Evolutionary conservation across 148 eudicot genomes (phyloP), one percentile per base, ranked within the genome.

Genomic region (Cornus florida): DNA sequence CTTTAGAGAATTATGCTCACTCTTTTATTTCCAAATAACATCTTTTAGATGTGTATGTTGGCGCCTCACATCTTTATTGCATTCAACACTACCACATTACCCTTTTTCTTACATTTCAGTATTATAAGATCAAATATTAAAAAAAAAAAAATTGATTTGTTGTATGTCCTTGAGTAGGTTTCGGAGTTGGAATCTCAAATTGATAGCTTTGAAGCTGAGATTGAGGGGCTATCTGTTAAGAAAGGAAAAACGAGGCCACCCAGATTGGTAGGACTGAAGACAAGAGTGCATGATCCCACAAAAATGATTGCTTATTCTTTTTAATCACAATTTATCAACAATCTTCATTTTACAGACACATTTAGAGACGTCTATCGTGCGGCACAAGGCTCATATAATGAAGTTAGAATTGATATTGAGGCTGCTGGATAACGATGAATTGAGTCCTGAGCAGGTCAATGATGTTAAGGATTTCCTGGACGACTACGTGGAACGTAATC

Each of bases 161-260:
- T 78, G 62, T 39, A 73, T 69, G 77, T 81, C 46, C 67, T 74
- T 83, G 82, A 78, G 69, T 82, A 96, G 99, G 99, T 97, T 31
- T 86, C 91, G 60, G 98, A 94, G 88, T 81, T 97, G 86, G 97
- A 92, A 77, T 91, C 93, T 78, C 99, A 97, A 87, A 92, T 97
- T 73, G 99, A 97, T 85, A 89, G 81, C 85, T 97, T 94, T 90
- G 99, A 97, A 88, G 99, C 98, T 82, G 99, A 97, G 87, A 84
- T 92, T 77, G 99, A 94, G 84, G 99, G 99, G 39, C 90, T 97
- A 56, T 87, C 97, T 33, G 97, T 94, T 69, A 97, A 94, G 84
- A 97, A 97, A 85, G 99, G 99, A 69, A 97, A 97, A 89, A 84
- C 92, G 9, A 92, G 98, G 85, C 99, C 99, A 67, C 99, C 99